Base-by-base conservation (phyloP, 139 green algal genomes). In the Pleodorina starrii region DNA sequence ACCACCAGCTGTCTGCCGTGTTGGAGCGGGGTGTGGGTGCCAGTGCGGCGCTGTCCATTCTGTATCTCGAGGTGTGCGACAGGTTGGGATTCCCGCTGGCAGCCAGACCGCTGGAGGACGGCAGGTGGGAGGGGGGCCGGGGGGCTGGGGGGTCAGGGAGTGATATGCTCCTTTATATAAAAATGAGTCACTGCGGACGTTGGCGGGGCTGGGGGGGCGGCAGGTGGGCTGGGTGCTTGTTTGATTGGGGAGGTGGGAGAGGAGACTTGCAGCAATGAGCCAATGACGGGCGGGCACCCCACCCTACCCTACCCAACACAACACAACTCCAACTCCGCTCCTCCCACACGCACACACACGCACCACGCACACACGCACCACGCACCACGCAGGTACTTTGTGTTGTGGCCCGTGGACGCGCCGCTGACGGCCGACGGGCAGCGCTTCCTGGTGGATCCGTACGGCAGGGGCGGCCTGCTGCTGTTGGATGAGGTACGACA, bases 21-120 rank as follows among this genome's bases (percentile, higher is more conserved):
- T 59, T 96, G 85, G 94, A 96, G 86, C 68, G 38, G 14, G 94
- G 94, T 11, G 68, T 84, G 32, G 94, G 94, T 23, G 89, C 72
- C 59, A 90, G 90, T 43, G 88, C 92, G 46, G 90, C 93, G 1
- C 93, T 96, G 46, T 93, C 91, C 29, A 89, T 96, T 2, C 90
- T 96, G 44, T 96, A 96, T 90, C 74, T 94, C 25, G 94, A 95
- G 91, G 93, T 96, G 51, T 94, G 91, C 51, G 48, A 66, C 69
- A 88, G 93, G 46, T 59, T 95, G 38, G 93, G 92, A 27, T 80
- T 95, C n/a, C 83, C 27, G 3, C 84, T 96, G 80, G 86, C 79
- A 0, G 89, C 91, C 7, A 59, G 80, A 46, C 77, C 89, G 7
- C 59, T 94, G 51, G 91, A 94, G 75, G 86, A 91, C n/a, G 89